Evolutionary conservation across 441 rosid species (phyloP).

Genomic region (Aquilaria agallochum): DNA sequence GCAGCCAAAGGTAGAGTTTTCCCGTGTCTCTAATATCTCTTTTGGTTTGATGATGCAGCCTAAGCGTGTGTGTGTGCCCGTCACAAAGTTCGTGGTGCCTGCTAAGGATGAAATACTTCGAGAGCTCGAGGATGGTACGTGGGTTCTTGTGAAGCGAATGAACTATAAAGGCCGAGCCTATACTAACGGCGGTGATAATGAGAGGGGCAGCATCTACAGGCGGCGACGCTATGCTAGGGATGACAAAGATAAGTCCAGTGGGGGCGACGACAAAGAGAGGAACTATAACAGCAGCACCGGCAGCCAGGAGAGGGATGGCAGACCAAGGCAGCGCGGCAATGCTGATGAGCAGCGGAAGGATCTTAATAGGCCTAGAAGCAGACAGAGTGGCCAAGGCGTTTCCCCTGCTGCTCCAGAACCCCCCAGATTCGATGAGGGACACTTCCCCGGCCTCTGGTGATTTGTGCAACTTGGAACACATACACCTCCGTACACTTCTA

Average conservation of each 20-base stretch:
- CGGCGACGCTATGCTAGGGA: neutral
- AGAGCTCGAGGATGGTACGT: neutral
- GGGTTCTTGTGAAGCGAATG: too few species aligned
- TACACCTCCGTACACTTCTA: too few species aligned
- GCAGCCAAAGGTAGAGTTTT: neutral
- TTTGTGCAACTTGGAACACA: too few species aligned
- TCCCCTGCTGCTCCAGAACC: neutral
- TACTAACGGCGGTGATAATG: neutral
- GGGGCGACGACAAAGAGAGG: neutral
- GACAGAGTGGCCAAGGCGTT: neutral
- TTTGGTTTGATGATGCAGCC: conserved; percentile 2
- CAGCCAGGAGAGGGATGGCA: neutral
- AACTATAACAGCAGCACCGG: neutral
- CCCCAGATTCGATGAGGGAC: too few species aligned
- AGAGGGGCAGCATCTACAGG: neutral
- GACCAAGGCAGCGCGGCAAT: neutral
- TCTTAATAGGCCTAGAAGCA: neutral
- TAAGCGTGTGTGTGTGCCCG: neutral
- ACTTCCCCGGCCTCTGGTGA: too few species aligned
- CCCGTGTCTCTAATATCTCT: neutral
- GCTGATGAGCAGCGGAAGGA: neutral
- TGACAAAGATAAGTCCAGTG: neutral
- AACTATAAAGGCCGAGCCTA: neutral
- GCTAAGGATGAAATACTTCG: neutral
- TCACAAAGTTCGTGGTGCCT: conserved; percentile 11